phyloP scores from a whole-genome alignment of 2,329 filamentous ascomycete species.

The Nemania serpens region DNA sequence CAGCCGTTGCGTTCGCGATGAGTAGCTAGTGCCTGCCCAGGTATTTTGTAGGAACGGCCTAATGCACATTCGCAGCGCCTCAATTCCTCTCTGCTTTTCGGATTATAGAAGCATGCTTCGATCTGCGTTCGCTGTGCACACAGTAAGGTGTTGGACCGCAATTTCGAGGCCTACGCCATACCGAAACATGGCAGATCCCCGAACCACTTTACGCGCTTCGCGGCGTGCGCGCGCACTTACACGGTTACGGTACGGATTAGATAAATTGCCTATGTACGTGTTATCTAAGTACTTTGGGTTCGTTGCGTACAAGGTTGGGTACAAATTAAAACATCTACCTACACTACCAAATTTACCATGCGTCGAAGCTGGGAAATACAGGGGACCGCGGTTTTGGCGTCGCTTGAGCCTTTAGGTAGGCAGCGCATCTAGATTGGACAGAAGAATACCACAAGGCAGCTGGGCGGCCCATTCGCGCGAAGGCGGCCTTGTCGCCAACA shows the following conservation, averaged over 20 bases:
- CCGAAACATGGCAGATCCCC: slow-evolving; percentile 21
- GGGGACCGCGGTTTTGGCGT: slow-evolving; percentile 32
- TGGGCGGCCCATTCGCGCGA: slow-evolving; percentile 38
- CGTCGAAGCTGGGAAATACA: slow-evolving; percentile 17
- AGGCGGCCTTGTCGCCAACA: slow-evolving; percentile 34
- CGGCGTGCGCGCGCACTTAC: slow-evolving; percentile 18
- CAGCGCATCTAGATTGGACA: neutral
- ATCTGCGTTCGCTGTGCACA: slow-evolving; percentile 20
- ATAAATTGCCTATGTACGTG: neutral
- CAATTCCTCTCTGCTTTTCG: slow-evolving; percentile 8
- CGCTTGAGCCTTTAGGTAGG: slow-evolving; percentile 37
- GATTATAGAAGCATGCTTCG: slow-evolving; percentile 17
- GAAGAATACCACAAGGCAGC: slow-evolving; percentile 38
- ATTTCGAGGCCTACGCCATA: slow-evolving; percentile 23
- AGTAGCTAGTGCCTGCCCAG: neutral
- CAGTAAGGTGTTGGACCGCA: slow-evolving; percentile 16
- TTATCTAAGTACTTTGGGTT: neutral
- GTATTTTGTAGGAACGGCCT: slow-evolving; percentile 22
- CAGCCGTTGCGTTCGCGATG: slow-evolving; percentile 7
- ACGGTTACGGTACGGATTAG: slow-evolving; percentile 9
- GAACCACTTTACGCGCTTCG: slow-evolving; percentile 32
- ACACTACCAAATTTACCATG: neutral
- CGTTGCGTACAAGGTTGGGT: neutral
- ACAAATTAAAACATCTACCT: neutral
- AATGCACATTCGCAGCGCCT: slow-evolving; percentile 28